Percentiles rank a stretch among this genome's conserved stretches.
Evolutionary conservation across 305 asterid genomes (phyloP).

Genomic region (Plantago lanceolata): DNA sequence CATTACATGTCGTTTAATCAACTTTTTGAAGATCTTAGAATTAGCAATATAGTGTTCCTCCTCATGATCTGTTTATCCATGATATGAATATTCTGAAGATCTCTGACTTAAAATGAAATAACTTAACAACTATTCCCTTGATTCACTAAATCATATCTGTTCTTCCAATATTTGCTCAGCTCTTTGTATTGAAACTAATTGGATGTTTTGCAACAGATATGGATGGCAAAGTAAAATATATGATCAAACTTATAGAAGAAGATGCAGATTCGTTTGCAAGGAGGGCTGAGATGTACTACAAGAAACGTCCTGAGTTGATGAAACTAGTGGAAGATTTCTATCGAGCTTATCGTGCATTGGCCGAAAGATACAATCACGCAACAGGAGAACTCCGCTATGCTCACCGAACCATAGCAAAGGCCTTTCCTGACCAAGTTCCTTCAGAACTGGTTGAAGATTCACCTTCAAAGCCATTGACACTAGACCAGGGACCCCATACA

Average conservation of each 20-base stretch:
- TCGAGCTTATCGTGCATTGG: slow-evolving; percentile 86
- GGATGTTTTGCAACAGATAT: slow-evolving; percentile 45
- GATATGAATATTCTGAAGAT: neutral
- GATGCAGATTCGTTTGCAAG: slow-evolving; percentile 94
- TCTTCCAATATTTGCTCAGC: neutral
- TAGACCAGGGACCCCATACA: slow-evolving; percentile 40
- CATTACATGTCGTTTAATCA: neutral
- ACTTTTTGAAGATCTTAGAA: neutral
- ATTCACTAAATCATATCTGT: neutral
- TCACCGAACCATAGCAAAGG: slow-evolving; percentile 78
- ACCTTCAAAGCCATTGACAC: slow-evolving; percentile 43
- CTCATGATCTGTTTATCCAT: neutral
- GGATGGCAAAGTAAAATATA: slow-evolving; percentile 72
- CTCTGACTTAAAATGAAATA: neutral
- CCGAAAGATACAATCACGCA: slow-evolving; percentile 82
- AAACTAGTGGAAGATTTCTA: slow-evolving; percentile 80
- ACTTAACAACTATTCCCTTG: neutral
- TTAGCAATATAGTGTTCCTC: neutral
- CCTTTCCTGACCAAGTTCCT: slow-evolving; percentile 78
- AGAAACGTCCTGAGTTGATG: slow-evolving; percentile 87
- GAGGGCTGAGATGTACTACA: slow-evolving; percentile 89
- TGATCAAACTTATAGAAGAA: slow-evolving; percentile 91
- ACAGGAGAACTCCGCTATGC: slow-evolving; percentile 89
- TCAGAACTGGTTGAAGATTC: slow-evolving; percentile 61
- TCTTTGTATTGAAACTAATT: neutral